Percentiles rank a stretch among this genome's conserved stretches.
These are phyloP conservation scores for Allium cepa DNA, from an alignment of 106 monocot species.

Conservation along the genomic window DNA sequence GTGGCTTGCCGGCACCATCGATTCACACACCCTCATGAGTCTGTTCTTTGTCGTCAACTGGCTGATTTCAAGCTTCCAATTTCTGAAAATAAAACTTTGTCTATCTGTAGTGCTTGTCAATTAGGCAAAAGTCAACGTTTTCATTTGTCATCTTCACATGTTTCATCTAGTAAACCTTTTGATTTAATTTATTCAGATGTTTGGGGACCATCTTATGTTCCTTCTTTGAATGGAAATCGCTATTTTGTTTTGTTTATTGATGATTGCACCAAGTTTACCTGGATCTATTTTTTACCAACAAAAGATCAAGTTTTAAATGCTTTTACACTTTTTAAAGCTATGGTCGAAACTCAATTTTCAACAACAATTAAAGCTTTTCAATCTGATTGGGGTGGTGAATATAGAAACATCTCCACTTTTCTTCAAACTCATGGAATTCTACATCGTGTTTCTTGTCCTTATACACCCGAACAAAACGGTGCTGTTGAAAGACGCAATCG, in stretches of 20 bases:
- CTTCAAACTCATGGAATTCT: not conserved
- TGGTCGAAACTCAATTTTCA: conserved; percentile 2
- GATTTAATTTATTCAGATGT: conserved; percentile 1
- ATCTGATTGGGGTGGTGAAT: not conserved
- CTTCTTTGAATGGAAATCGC: not conserved
- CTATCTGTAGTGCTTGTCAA: too few species aligned
- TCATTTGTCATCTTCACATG: not conserved
- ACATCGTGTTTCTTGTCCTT: conserved; percentile 1
- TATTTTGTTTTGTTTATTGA: conserved; percentile 13
- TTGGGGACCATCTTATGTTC: not conserved
- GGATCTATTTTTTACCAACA: not conserved
- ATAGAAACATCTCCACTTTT: not conserved
- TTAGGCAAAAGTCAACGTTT: not conserved
- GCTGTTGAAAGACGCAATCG: not conserved
- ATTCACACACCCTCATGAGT: not conserved
- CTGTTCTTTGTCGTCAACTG: not conserved
- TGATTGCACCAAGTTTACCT: conserved; percentile 7
- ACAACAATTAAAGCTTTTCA: not conserved
- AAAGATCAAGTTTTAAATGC: not conserved
- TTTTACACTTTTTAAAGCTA: not conserved
- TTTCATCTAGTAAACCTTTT: not conserved
- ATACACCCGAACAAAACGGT: conserved; percentile 8
- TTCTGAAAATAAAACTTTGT: not conserved
- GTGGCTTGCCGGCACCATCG: not conserved
- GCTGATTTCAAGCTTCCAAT: not conserved